Base-by-base conservation (phyloP, 1,284 basidiomycete species). In the Chalciporus piperatoides region DNA sequence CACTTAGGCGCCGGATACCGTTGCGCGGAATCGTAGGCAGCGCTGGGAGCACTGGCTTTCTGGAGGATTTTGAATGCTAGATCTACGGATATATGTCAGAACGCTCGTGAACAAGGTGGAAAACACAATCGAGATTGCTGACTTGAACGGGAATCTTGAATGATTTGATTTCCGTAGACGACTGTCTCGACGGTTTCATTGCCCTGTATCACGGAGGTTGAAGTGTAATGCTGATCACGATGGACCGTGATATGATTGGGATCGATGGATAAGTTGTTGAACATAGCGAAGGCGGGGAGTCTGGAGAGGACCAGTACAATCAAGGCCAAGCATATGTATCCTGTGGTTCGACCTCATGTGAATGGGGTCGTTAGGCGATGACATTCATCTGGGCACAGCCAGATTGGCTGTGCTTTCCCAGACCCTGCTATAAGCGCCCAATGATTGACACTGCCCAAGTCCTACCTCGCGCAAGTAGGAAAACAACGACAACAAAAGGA, bases 1-100 rank as follows among this genome's bases (percentile, higher is more conserved):
- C 57, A 63, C 28, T 49, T 57, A 46, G 59, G 49, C 0, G 61
- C 57, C 0, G 59, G 59, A 40, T 61, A 43, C 6, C 59, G 57
- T 25, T 59, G 48, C 8, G 51, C 57, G 0, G 51, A 61, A 47
- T 62, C 51, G n/a, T 52, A 41, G 12, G 51, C 41, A 33, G 56
- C 60, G 11, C 60, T 59, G 0, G 53, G 53, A 2, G 59, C 57
- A 23, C 58, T 53, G 11, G 46, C 49, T n/a, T 56, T 59, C 6
- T 40, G 56, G 25, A 58, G 56, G 1, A n/a, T 24, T 28, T 58
- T 54, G 12, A 58, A 32, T 2, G 30, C 4, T 32, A 32, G 12
- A 32, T 32, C 30, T 32, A 14, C 5, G 4, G 12, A 25, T 14
- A 32, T 5, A 32, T 14, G 12, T 32, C 30, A 32, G 30, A 32